Evolutionary conservation across 2,329 filamentous ascomycete genomes (phyloP).

Genomic region (Penicillium sp.): DNA sequence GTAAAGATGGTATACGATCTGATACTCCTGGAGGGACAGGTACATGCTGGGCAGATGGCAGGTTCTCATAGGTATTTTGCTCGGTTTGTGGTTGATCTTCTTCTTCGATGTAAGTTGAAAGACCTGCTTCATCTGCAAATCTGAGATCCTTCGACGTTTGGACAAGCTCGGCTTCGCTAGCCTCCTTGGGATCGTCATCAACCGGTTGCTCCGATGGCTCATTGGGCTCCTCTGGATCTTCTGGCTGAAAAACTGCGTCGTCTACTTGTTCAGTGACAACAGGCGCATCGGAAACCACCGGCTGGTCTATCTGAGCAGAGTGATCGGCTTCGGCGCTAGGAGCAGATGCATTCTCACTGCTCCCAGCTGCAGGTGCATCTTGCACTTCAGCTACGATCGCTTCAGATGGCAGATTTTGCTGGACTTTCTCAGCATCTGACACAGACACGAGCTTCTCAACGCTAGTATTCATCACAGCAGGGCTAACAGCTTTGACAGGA

Average conservation of each 20-base stretch:
- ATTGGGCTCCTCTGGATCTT: background rate
- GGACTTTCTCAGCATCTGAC: background rate
- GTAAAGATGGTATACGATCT: constrained; percentile 45
- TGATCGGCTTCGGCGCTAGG: background rate
- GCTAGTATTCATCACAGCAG: background rate
- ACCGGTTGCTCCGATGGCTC: background rate
- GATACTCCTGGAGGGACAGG: constrained; percentile 36
- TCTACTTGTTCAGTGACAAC: background rate
- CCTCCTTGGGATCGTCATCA: background rate
- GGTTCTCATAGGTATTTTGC: constrained; percentile 34
- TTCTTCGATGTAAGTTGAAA: constrained; percentile 16
- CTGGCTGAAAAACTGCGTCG: background rate
- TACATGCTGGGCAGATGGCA: constrained; percentile 48
- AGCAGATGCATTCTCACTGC: background rate
- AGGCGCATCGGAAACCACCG: too few species aligned
- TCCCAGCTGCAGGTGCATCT: background rate
- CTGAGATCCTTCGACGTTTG: constrained; percentile 25
- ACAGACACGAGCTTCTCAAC: background rate
- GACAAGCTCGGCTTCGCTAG: background rate
- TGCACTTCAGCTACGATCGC: background rate
- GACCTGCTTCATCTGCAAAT: constrained; percentile 25
- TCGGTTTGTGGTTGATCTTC: constrained; percentile 21
- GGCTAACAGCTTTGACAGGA: background rate
- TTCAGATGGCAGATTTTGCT: background rate
- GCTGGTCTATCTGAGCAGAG: background rate